Base-by-base conservation (phyloP, 2,329 filamentous ascomycete genomes). In the Aspergillus tubingensis region DNA sequence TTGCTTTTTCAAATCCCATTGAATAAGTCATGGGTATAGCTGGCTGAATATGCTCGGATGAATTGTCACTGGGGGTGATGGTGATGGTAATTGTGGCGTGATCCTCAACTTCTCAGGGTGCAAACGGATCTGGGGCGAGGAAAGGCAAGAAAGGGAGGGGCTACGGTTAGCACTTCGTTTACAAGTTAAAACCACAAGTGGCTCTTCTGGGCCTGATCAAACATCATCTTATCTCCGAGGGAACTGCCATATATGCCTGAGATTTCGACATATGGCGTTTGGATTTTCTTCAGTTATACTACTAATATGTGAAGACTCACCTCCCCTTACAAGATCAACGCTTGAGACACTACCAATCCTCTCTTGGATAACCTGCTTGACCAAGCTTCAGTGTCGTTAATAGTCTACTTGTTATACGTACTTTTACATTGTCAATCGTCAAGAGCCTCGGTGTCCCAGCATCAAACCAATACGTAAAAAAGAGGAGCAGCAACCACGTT, bases 401-500 rank as follows among this genome's bases (percentile, higher is more conserved):
- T 44, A 27, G 25, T 27, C 25, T 27, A 21, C 41, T 23, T 23
- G 11, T 44, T 19, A 19, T 23, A 13, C 41, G 8, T 23, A 13
- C 41, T 15, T 21, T 10, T 27, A 27, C 25, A 8, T 27, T 2
- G 10, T 3, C 21, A 13, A 19, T 19, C 17, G 8, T 15, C 21
- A 13, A 10, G 19, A 44, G 19, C 19, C 10, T 44, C 41, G 41
- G 41, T 44, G 19, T 19, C 10, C 41, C 10, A 13, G 41, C 41
- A 23, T 13, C 13, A 30, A 23, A 51, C 11, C 13, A 57, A 17
- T 44, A 50, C 50, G 25, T 32, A 36, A 50, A 58, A 30, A 58
- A 50, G 23, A 58, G 25, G 50, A 58, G 17, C 52, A 50, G 13
- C 39, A 50, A 57, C 54, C 53, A 53, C 54, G 48, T 60, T 58